Conservation (phyloP, 2,329 filamentous ascomycete genomes). For the Lasiodiplodia hormozganensis region DNA sequence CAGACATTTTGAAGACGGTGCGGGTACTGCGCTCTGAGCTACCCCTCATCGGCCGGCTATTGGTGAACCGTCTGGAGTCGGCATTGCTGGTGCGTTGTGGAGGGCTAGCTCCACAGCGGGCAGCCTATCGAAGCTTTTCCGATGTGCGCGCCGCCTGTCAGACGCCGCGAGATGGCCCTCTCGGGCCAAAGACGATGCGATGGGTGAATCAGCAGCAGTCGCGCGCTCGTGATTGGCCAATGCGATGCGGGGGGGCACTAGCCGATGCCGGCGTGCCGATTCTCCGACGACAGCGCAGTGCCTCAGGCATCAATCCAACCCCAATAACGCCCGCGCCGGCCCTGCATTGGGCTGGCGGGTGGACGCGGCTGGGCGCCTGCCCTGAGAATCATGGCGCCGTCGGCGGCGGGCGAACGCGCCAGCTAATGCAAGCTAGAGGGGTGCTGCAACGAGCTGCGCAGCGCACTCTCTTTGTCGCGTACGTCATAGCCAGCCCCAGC, state of each 20-base stretch:
- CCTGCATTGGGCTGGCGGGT: slow-evolving; percentile 10
- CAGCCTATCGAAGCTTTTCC: slow-evolving; percentile 22
- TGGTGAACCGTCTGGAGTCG: slow-evolving; percentile 2
- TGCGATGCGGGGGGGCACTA: background rate
- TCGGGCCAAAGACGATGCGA: slow-evolving; percentile 24
- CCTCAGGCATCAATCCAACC: background rate
- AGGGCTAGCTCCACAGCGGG: slow-evolving; percentile 18
- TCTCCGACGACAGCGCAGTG: background rate
- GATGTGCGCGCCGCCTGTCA: slow-evolving; percentile 15
- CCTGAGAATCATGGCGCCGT: background rate
- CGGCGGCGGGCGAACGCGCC: slow-evolving; percentile 8
- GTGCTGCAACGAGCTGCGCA: background rate
- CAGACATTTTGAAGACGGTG: slow-evolving; percentile 21
- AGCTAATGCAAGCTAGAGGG: slow-evolving; percentile 10
- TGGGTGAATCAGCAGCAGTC: slow-evolving; percentile 16
- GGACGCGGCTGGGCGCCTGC: slow-evolving; percentile 11
- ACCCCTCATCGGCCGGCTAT: slow-evolving; percentile 27
- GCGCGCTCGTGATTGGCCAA: slow-evolving; percentile 6
- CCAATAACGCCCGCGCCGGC: background rate
- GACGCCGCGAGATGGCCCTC: slow-evolving; percentile 6
- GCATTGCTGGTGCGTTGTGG: slow-evolving; percentile 13
- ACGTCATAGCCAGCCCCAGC: slow-evolving; percentile 12
- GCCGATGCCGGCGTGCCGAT: slow-evolving; percentile 14
- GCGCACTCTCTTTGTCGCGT: background rate
- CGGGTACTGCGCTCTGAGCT: background rate